A percentile compares a stretch with the other conserved stretches of the same genome.
phyloP scores from a whole-genome alignment of 2,329 filamentous ascomycete genomes.

The Didymella keratinophila region DNA sequence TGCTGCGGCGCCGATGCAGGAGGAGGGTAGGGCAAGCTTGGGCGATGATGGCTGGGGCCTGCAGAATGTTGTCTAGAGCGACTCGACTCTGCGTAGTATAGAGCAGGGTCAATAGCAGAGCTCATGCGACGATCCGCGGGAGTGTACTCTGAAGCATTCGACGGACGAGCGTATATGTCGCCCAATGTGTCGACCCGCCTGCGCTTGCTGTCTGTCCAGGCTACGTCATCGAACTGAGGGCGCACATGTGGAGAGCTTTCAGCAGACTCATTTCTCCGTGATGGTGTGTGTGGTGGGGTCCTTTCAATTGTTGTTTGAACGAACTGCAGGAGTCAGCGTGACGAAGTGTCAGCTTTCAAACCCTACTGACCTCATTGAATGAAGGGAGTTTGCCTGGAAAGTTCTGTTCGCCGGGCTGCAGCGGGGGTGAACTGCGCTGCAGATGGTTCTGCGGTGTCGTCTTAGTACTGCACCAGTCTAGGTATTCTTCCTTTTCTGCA shows the following conservation, averaged over 20 bases:
- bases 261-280: constrained; percentile 35
- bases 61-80: constrained; percentile 20
- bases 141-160: constrained; percentile 26
- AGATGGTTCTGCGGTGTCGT: constrained; percentile 34
- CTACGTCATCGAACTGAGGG: constrained; percentile 42
- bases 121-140: constrained; percentile 31
- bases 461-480: constrained; percentile 13
- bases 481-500: background rate
- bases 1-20: constrained; percentile 29
- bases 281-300: constrained; percentile 46
- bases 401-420: constrained; percentile 44
- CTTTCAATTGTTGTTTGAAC: constrained; percentile 39
- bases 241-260: constrained; percentile 40
- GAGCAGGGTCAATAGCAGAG: constrained; percentile 35
- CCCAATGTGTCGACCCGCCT: constrained; percentile 40
- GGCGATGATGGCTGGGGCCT: constrained; percentile 35
- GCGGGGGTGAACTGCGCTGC: constrained; percentile 44
- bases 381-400: constrained; percentile 39
- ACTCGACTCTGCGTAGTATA: constrained; percentile 16
- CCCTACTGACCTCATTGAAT: constrained; percentile 39
- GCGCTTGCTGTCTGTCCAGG: constrained; percentile 39
- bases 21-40: constrained; percentile 38
- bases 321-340: constrained; percentile 32
- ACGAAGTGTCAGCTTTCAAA: too few species aligned
- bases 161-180: constrained; percentile 32